Evolutionary conservation across 768 basidiomycete genomes (phyloP).

Genomic region (Serendipita vermifera): DNA sequence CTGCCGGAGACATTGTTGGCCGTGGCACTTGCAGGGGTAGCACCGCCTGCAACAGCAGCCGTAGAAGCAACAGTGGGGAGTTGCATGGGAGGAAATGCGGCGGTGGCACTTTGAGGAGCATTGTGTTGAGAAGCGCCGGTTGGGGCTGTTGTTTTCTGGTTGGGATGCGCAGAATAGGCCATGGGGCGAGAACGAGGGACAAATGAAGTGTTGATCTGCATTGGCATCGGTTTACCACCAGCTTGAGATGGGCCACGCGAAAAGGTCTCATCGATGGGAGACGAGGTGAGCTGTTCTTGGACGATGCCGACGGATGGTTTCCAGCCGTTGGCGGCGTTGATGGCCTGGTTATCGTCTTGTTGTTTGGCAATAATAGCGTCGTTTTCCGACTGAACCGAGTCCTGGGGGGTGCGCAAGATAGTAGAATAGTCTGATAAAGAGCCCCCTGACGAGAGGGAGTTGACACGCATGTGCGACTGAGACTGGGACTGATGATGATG

Average conservation of each 20-base stretch:
- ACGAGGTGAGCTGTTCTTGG: slow-evolving; percentile 8
- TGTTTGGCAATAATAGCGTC: slow-evolving; percentile 7
- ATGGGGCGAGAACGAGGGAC: neutral
- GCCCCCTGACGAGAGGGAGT: slow-evolving; percentile 3
- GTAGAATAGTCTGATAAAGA: slow-evolving; percentile 3
- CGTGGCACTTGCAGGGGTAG: neutral
- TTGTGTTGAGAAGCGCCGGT: too few relatives aligned
- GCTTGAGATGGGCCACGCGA: neutral
- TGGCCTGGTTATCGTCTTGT: neutral
- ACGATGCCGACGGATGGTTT: neutral
- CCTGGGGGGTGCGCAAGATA: slow-evolving; percentile 5
- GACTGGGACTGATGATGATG: too few relatives aligned
- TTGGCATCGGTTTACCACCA: neutral
- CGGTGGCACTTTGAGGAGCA: slow-evolving; percentile 9
- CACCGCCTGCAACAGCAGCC: neutral
- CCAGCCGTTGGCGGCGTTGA: neutral
- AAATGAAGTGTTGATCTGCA: slow-evolving; percentile 9
- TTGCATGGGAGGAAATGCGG: slow-evolving; percentile 7
- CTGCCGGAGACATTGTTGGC: neutral
- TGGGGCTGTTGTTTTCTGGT: slow-evolving; percentile 1
- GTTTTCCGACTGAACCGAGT: neutral
- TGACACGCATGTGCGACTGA: slow-evolving; percentile 6
- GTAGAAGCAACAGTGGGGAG: neutral
- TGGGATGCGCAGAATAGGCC: neutral
- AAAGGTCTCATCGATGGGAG: neutral